Conservation (phyloP, 164 flowering plant species). For the Protea cynaroides region DNA sequence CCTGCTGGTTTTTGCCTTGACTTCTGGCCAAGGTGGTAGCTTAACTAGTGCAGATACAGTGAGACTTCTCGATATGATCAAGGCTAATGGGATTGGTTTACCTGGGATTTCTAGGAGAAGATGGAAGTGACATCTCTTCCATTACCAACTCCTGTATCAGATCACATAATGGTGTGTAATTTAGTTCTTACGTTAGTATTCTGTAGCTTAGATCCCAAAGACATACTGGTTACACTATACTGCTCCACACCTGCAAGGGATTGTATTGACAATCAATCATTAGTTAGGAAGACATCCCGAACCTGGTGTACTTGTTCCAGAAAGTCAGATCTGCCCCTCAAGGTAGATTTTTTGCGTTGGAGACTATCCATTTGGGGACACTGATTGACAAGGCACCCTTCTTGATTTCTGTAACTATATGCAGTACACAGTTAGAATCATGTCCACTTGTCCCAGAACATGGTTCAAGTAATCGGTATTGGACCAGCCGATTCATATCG, state of each 20-base stretch:
- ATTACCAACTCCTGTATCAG: constrained; percentile 80
- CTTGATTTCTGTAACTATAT: too few species aligned
- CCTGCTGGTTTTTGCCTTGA: constrained; percentile 76
- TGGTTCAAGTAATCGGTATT: too few species aligned
- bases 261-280: neutral
- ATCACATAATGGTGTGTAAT: constrained; percentile 75
- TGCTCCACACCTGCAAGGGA: neutral
- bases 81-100: constrained; percentile 37
- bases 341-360: too few species aligned
- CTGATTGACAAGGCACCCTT: too few species aligned
- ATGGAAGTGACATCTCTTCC: constrained; percentile 66
- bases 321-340: too few species aligned
- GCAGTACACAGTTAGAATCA: too few species aligned
- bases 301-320: too few species aligned
- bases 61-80: constrained; percentile 76
- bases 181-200: neutral
- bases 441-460: too few species aligned
- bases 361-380: too few species aligned
- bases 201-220: neutral
- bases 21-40: constrained; percentile 71
- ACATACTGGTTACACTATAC: neutral
- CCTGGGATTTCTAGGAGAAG: constrained; percentile 25
- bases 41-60: constrained; percentile 60
- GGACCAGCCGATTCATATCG: too few species aligned
- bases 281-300: too few species aligned